These are phyloP conservation scores for Fusarium robinianum DNA, from an alignment of 2,329 filamentous ascomycete species.

Conservation along the genomic window DNA sequence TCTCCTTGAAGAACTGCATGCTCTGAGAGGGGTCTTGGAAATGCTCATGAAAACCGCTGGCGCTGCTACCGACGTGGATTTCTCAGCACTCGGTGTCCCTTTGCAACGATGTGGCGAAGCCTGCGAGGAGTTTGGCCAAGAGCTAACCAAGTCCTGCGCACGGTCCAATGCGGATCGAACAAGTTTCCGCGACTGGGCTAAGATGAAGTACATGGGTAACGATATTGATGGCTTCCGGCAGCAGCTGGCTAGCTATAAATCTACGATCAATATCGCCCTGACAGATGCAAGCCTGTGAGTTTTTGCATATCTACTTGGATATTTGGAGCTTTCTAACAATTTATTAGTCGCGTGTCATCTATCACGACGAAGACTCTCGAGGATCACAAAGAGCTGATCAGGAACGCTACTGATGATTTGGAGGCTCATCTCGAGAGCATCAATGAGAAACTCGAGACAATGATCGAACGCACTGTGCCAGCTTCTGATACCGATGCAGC, in stretches of 20 bases:
- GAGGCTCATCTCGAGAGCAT: slow-evolving; percentile 20
- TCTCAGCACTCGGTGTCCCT: slow-evolving; percentile 38
- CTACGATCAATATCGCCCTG: slow-evolving; percentile 29
- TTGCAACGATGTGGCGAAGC: slow-evolving; percentile 48
- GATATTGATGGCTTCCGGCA: slow-evolving; percentile 48
- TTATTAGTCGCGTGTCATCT: slow-evolving; percentile 8
- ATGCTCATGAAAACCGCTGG: slow-evolving; percentile 34
- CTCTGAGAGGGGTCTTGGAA: slow-evolving; percentile 44
- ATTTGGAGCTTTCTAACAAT: neutral
- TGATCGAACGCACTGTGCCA: slow-evolving; percentile 1
- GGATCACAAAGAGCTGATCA: slow-evolving; percentile 11
- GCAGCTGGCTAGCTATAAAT: slow-evolving; percentile 47
- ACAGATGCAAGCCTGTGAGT: slow-evolving; percentile 30
- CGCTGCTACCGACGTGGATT: slow-evolving; percentile 12
- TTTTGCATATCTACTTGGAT: neutral
- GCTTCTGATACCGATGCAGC: slow-evolving; percentile 2
- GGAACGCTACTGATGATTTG: slow-evolving; percentile 15
- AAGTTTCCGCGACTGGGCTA: slow-evolving; percentile 52
- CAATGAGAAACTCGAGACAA: slow-evolving; percentile 16
- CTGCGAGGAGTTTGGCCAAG: slow-evolving; percentile 48
- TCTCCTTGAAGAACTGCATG: slow-evolving; percentile 46
- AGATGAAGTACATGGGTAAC: slow-evolving; percentile 49
- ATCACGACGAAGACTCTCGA: slow-evolving; percentile 15
- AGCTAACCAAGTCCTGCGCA: slow-evolving; percentile 42
- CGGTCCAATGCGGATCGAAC: slow-evolving; percentile 41